phyloP scores from a whole-genome alignment of 768 basidiomycete genomes.

The Agaricus sinodeliciosus region DNA sequence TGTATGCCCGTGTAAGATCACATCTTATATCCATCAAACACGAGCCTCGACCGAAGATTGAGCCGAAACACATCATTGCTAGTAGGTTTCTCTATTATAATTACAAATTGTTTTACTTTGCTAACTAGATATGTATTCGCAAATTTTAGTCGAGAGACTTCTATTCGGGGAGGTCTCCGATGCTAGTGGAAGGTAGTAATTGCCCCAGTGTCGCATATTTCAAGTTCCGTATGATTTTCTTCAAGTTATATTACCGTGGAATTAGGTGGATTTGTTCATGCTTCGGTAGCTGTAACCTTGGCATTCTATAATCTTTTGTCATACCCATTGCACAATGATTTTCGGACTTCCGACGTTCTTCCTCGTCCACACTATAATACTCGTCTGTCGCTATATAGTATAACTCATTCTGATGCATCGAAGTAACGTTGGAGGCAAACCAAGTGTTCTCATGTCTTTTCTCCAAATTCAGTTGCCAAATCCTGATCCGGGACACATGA shows the following conservation, averaged over 20 bases:
- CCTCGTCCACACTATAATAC: background rate
- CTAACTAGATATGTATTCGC: background rate
- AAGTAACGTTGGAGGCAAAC: background rate
- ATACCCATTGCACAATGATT: background rate
- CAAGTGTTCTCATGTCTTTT: background rate
- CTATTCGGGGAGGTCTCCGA: constrained; percentile 2
- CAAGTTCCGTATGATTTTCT: background rate
- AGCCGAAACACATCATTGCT: constrained; percentile 71
- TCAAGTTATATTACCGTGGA: background rate
- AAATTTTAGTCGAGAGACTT: constrained; percentile 3
- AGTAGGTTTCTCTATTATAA: constrained; percentile 44
- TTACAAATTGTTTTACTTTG: background rate
- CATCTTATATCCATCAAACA: constrained; percentile 62
- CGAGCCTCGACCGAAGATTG: constrained; percentile 59
- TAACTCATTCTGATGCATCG: no score
- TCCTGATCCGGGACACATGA: constrained; percentile 6
- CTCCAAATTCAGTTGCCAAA: background rate
- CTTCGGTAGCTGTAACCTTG: background rate
- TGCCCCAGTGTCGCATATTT: background rate
- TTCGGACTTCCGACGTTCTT: background rate
- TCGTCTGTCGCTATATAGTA: background rate
- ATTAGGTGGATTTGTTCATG: background rate
- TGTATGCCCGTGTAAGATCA: constrained; percentile 58
- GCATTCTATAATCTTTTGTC: background rate
- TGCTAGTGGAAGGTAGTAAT: background rate